Evolutionary conservation across 2,329 filamentous ascomycete genomes (phyloP).

Genomic region (Botrytis aclada): DNA sequence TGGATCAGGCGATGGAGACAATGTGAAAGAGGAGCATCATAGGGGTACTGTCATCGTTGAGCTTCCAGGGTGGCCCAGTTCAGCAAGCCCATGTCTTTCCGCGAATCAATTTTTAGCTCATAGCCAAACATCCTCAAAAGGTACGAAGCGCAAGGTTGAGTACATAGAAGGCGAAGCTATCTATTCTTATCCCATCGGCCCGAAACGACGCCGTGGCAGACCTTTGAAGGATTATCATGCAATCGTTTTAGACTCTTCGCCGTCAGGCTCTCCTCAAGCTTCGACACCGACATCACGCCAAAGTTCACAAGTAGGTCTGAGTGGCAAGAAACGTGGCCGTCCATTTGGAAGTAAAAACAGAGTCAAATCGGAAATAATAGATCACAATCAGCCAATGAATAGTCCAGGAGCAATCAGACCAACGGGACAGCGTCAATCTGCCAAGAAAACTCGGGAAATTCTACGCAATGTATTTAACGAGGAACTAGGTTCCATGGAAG

Average conservation of each 20-base stretch:
- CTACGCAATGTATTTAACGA: neutral
- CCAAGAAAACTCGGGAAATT: neutral
- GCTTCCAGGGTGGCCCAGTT: neutral
- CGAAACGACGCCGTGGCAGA: constrained; percentile 6
- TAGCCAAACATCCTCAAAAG: neutral
- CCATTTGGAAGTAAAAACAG: neutral
- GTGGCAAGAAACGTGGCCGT: neutral
- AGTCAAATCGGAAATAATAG: neutral
- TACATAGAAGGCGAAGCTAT: neutral
- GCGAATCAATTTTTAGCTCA: neutral
- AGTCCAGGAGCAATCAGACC: neutral
- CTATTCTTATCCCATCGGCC: neutral
- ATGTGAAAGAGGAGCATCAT: neutral
- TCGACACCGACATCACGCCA: neutral
- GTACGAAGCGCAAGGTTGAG: neutral
- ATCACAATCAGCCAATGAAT: neutral
- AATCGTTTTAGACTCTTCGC: neutral
- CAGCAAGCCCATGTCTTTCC: neutral
- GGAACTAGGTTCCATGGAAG: neutral
- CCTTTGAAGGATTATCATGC: neutral
- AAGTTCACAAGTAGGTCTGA: neutral
- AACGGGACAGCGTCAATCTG: neutral
- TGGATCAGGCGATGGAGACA: too few species aligned
- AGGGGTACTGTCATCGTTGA: neutral
- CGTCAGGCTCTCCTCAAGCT: neutral